Evolutionary conservation across 2,329 filamentous ascomycete genomes (phyloP).

Genomic region (Ascochyta viciae-villosae): DNA sequence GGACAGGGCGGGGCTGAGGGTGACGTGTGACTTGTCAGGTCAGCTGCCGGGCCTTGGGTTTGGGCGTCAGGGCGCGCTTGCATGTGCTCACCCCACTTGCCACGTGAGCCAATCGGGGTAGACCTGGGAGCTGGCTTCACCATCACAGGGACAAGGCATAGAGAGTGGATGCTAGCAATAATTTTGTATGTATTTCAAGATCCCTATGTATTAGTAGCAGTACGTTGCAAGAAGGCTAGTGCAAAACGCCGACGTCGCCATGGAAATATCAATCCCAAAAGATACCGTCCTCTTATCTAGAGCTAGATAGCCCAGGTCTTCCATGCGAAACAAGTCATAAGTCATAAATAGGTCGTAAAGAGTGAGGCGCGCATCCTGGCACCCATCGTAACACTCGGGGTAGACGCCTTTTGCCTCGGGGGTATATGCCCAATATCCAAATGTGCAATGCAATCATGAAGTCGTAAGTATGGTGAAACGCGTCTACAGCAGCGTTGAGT

Average conservation of each 20-base stretch:
- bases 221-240: conserved; percentile 16
- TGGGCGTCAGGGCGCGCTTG: conserved; percentile 1
- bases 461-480: conserved; percentile 36
- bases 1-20: conserved; percentile 8
- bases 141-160: conserved; percentile 3
- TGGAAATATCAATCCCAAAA: conserved; percentile 14
- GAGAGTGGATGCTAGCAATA: neutral
- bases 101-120: neutral
- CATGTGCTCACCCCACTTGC: conserved; percentile 3
- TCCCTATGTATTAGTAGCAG: conserved; percentile 19
- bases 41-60: conserved; percentile 1
- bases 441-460: conserved; percentile 42
- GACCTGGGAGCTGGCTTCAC: conserved; percentile 1
- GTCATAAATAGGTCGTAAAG: conserved; percentile 46
- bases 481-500: conserved; percentile 23
- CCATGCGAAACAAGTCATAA: conserved; percentile 29
- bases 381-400: conserved; percentile 48
- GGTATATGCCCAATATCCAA: conserved; percentile 32
- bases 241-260: conserved; percentile 14
- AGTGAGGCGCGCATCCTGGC: conserved; percentile 42
- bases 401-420: conserved; percentile 38
- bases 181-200: conserved; percentile 10
- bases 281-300: conserved; percentile 12
- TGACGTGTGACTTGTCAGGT: conserved; percentile 19
- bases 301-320: conserved; percentile 15